Conservation (phyloP, 352 stramenopile species). For the Globisporangium abappressorium region DNA sequence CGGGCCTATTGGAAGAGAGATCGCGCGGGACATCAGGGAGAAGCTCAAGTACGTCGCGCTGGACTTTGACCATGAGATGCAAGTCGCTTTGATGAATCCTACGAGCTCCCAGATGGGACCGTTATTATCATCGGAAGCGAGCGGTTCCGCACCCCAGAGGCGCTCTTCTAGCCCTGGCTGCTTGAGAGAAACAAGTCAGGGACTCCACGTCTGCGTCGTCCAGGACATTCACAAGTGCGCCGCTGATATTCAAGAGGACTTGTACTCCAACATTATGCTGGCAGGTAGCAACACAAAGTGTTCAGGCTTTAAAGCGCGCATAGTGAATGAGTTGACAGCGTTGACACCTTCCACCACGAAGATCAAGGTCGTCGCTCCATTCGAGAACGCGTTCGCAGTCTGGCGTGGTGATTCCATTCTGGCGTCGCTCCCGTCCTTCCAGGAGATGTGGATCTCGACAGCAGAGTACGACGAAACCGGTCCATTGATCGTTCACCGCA, state of each 20-base stretch:
- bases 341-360: not conserved
- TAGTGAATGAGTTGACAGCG: not conserved
- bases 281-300: not conserved
- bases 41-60: not conserved
- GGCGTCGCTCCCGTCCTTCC: not conserved
- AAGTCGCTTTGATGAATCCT: not conserved
- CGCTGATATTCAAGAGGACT: not conserved
- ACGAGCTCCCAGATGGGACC: not conserved
- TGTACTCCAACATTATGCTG: not conserved
- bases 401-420: not conserved
- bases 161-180: not conserved
- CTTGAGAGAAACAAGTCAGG: not conserved
- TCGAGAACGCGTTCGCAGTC: not conserved
- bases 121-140: not conserved
- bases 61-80: slow-evolving; percentile 6
- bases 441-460: not conserved
- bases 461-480: not conserved
- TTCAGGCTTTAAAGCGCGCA: not conserved
- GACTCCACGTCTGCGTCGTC: not conserved
- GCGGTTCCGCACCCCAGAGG: not conserved
- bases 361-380: not conserved
- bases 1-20: not conserved
- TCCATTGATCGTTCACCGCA: not conserved
- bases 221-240: not conserved
- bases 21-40: not conserved